Base-by-base conservation (phyloP, 2,329 filamentous ascomycete genomes). In the Diaporthe citrichinensis region DNA sequence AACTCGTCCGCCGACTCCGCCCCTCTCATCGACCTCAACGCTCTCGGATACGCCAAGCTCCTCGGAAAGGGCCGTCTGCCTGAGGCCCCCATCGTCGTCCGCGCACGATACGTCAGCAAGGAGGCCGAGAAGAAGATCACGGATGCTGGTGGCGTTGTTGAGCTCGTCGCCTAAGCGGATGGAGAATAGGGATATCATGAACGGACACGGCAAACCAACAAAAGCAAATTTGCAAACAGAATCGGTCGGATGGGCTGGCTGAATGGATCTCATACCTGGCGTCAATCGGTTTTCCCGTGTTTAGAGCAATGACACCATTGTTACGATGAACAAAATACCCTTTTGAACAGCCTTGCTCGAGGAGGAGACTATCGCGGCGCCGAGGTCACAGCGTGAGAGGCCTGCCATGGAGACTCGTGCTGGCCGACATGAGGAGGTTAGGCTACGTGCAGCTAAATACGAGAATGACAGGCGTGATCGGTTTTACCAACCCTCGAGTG, bases 111-210 rank as follows among this genome's bases (percentile, higher is more conserved):
- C 91, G 94, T 99, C 88, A 95, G 93, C 91, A 94, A 94, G 86
- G 93, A 98, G 87, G 97, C 97, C 81, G 97, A 99, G 94, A 91
- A 95, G 90, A 99, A 99, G 94, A 98, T 99, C 89, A 98, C 94
- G 87, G 95, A 97, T 88, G 96, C 96, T 84, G 97, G 97, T 87
- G 96, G 96, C 88, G 94, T 98, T 84, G 90, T 98, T 84, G 95
- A 98, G 92, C 92, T 98, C 86, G 95, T 98, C 85, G 96, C 95
- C 89, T 98, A 94, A 91, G 77, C 69, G 62, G 57, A 39, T 41
- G 39, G 25, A 23, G 57, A 57, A 46, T 12, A 39, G 23, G 53
- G 53, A 8, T 31, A 44, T 41, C 46, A 68, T 31, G 67, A 69
- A 75, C 57, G 73, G 61, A 69, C 71, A 71, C 62, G 65, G 74